Percentiles rank a stretch among this genome's conserved stretches.
These are phyloP conservation scores for Penicillium macrosclerotiorum DNA, from an alignment of 495 filamentous ascomycete genomes.

Conservation along the genomic window DNA sequence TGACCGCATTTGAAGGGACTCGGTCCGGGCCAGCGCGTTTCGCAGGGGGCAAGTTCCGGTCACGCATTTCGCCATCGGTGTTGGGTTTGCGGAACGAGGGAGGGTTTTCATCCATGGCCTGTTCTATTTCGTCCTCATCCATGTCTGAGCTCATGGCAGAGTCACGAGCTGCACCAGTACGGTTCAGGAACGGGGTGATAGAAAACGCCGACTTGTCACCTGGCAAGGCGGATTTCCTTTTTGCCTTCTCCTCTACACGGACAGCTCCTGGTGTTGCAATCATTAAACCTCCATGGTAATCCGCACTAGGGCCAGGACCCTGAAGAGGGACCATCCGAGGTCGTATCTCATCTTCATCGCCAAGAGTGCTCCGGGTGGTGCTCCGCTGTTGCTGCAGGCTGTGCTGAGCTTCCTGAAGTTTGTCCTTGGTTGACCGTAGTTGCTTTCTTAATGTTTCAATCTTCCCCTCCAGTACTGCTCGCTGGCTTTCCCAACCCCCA, in stretches of 20 bases:
- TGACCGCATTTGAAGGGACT: not conserved
- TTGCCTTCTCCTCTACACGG: slow-evolving; percentile 51
- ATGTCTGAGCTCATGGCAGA: slow-evolving; percentile 37
- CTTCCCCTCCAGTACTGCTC: slow-evolving; percentile 60
- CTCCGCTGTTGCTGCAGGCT: slow-evolving; percentile 44
- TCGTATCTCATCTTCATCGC: slow-evolving; percentile 35
- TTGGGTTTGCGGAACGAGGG: slow-evolving; percentile 1
- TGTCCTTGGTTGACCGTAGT: slow-evolving; percentile 61
- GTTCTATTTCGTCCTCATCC: slow-evolving; percentile 26
- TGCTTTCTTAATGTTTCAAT: slow-evolving; percentile 67
- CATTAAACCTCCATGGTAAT: slow-evolving; percentile 48
- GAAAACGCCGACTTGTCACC: slow-evolving; percentile 90
- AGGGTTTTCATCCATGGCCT: slow-evolving; percentile 1
- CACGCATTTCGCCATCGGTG: slow-evolving; percentile 1
- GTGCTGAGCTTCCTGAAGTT: slow-evolving; percentile 59
- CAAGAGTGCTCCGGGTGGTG: slow-evolving; percentile 11
- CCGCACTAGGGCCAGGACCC: slow-evolving; percentile 36
- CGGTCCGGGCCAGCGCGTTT: not conserved
- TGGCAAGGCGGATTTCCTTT: slow-evolving; percentile 51
- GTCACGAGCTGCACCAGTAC: slow-evolving; percentile 55
- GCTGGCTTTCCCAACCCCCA: slow-evolving; percentile 52
- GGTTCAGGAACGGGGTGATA: slow-evolving; percentile 88
- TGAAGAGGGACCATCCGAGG: slow-evolving; percentile 31
- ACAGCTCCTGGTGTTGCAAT: slow-evolving; percentile 69
- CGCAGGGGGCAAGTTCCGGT: not conserved